These are phyloP conservation scores for Arctostaphylos glauca DNA, from an alignment of 148 eudicot genomes.

Conservation along the genomic window DNA sequence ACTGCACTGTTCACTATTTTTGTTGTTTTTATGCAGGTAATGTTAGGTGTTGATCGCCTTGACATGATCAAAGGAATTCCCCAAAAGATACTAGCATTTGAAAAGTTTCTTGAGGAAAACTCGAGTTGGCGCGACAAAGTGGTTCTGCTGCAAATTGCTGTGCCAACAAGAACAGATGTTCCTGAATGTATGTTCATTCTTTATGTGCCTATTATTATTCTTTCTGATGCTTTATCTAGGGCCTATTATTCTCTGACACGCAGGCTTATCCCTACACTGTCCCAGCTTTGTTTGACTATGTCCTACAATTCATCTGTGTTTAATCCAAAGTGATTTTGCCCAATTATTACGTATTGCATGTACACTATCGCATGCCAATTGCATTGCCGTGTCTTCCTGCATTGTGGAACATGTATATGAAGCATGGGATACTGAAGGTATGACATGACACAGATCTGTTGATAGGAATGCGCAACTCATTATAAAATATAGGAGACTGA, in stretches of 20 bases:
- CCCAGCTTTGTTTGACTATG: too few species aligned
- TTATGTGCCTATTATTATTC: neutral
- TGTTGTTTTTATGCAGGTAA: slow-evolving; percentile 45
- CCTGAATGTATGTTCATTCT: slow-evolving; percentile 67
- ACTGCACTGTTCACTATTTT: neutral
- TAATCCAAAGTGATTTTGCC: neutral
- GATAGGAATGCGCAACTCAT: neutral
- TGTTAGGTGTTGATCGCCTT: slow-evolving; percentile 96
- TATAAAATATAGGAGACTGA: neutral
- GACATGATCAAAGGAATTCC: slow-evolving; percentile 98
- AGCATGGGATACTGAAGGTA: neutral
- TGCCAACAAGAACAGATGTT: slow-evolving; percentile 94
- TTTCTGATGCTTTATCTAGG: neutral
- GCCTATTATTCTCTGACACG: neutral
- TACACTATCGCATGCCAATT: neutral
- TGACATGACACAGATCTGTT: neutral
- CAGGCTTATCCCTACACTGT: too few species aligned
- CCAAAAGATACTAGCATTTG: slow-evolving; percentile 88
- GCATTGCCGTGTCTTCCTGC: neutral
- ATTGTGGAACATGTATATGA: neutral
- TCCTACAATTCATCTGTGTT: neutral
- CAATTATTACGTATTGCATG: neutral
- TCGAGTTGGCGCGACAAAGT: slow-evolving; percentile 74
- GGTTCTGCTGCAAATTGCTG: slow-evolving; percentile 90
- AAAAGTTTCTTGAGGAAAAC: slow-evolving; percentile 89